A percentile compares a stretch with the other conserved stretches of the same genome.
phyloP scores from a whole-genome alignment of 148 eudicot genomes.

The Rhododendron griersonianum region DNA sequence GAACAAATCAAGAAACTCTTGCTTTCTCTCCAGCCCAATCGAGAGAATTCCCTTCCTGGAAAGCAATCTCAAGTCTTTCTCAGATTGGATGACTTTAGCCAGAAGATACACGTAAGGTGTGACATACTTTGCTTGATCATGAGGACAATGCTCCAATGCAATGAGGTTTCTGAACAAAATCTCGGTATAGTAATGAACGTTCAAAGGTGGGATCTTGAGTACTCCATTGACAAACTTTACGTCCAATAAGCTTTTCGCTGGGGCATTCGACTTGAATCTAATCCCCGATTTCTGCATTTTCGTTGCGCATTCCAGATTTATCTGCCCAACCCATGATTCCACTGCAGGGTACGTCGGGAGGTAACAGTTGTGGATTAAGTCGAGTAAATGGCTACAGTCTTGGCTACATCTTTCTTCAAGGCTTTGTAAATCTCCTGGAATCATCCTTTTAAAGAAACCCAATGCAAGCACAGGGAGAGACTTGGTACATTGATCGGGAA shows the following conservation, averaged over 20 bases:
- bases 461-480: constrained; percentile 40
- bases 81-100: constrained; percentile 25
- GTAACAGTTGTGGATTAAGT: constrained; percentile 42
- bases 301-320: background rate
- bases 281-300: constrained; percentile 14
- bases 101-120: constrained; percentile 43
- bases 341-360: constrained; percentile 29
- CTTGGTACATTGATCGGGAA: constrained; percentile 22
- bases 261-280: constrained; percentile 12
- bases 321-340: background rate
- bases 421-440: constrained; percentile 20
- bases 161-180: constrained; percentile 29
- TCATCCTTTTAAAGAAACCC: constrained; percentile 36
- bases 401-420: constrained; percentile 27
- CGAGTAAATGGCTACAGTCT: constrained; percentile 45
- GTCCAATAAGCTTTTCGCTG: constrained; percentile 25
- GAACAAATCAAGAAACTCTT: constrained; percentile 30
- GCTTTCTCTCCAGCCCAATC: constrained; percentile 14
- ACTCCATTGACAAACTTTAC: constrained; percentile 29
- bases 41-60: constrained; percentile 20
- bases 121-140: constrained; percentile 28
- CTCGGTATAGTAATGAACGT: constrained; percentile 35
- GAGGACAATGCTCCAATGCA: constrained; percentile 15
- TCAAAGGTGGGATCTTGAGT: constrained; percentile 41
- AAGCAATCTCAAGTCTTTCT: constrained; percentile 32